These are phyloP conservation scores for Penicillium sp. DNA, from an alignment of 2,329 filamentous ascomycete species.

Conservation along the genomic window DNA sequence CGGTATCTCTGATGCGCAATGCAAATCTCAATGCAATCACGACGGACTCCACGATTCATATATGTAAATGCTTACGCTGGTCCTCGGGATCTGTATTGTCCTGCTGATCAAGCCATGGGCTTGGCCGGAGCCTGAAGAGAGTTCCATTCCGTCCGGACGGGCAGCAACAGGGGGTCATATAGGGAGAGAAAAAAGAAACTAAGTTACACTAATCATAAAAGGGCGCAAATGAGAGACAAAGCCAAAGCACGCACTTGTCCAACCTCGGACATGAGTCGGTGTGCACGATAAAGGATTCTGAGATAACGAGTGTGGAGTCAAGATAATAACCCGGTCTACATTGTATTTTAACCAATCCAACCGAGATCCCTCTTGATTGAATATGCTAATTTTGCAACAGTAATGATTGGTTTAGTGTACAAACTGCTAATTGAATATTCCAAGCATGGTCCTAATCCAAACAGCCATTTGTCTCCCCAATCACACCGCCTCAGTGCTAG, in stretches of 20 bases:
- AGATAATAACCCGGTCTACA: conserved; percentile 1
- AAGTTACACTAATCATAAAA: background rate
- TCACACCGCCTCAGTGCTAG: background rate
- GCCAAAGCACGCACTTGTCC: background rate
- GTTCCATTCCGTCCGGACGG: conserved; percentile 16
- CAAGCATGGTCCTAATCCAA: background rate
- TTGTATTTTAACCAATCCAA: background rate
- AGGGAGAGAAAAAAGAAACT: background rate
- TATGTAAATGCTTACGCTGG: background rate
- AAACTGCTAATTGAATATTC: background rate
- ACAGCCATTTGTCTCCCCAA: background rate
- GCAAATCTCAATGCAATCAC: no score
- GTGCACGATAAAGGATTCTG: conserved; percentile 10
- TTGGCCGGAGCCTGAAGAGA: conserved; percentile 3
- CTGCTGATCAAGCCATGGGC: conserved; percentile 14
- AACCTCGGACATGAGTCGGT: conserved; percentile 10
- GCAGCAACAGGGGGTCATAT: conserved; percentile 3
- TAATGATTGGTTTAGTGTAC: background rate
- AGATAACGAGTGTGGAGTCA: conserved; percentile 2
- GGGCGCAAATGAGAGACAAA: background rate
- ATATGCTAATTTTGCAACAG: background rate
- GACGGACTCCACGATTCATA: background rate
- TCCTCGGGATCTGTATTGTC: background rate
- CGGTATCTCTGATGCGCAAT: background rate
- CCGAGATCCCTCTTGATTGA: background rate